Evolutionary conservation across 2,329 filamentous ascomycete genomes (phyloP), one percentile per base, ranked within the genome.

Genomic region (Claviceps capensis): DNA sequence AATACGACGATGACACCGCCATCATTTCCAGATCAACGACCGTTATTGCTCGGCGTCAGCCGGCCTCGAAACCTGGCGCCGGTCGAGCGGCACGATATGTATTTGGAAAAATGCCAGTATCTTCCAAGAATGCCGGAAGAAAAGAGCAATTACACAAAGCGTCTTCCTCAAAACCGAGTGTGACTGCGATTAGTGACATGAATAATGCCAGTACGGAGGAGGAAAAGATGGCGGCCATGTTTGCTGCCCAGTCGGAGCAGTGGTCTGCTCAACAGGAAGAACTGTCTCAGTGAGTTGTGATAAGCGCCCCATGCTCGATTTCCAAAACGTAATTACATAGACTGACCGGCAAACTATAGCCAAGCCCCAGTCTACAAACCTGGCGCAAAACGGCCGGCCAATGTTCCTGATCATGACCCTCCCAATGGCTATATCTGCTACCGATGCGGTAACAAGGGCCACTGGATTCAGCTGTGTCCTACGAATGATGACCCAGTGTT

Each of bases 401-500:
- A 87, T 57, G 86, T 95, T 30, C 93, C 93, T 4, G 90, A 95
- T 60, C 90, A 95, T 63, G 88, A 93, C 46, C 90, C 93, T 2
- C 93, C 93, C 1, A 85, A 86, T 50, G 90, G 90, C 50, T 98
- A 98, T 67, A 85, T 96, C 55, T 98, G 93, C 71, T 95, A 96
- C 66, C 85, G 93, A 48, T 98, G 93, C 69, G 86, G 89, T 55
- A 86, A 96, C 67, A 96, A 96, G 71, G 93, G 90, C n/a, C 93
- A 98, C 67, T 98, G 91, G 91, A 98, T 98, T 56, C 91, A 97
- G 70, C 81, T 88, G 50, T 98, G 93, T 63, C 93, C 93, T 6
- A 98, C 91, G n/a, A 98, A 98, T 67, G 88, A 95, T 66, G 90
- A 98, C 59, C 91, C 93, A 3, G 90, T 89, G 55, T 97, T 90